A percentile compares a stretch with the other conserved stretches of the same genome.
These are phyloP conservation scores for Emergomyces orientalis DNA, from an alignment of 2,329 filamentous ascomycete species.

Conservation along the genomic window DNA sequence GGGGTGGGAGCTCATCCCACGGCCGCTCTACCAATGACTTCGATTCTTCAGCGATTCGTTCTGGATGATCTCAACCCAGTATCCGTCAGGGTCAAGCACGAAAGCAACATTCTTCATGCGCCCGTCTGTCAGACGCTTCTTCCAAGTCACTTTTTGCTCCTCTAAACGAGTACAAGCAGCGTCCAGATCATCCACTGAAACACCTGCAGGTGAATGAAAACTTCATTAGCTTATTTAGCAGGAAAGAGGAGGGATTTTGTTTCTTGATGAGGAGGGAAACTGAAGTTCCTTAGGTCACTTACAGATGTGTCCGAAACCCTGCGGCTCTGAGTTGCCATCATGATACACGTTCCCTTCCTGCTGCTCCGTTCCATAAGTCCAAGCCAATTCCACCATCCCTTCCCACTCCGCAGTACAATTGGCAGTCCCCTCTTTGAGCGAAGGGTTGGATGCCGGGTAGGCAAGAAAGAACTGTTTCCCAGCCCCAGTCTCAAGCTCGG, in stretches of 20 bases:
- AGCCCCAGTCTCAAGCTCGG: conserved; percentile 57
- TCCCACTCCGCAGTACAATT: conserved; percentile 60
- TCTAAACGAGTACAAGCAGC: conserved; percentile 83
- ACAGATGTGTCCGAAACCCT: conserved; percentile 94
- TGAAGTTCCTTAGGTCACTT: conserved; percentile 27
- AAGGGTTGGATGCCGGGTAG: conserved; percentile 54
- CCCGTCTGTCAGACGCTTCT: conserved; percentile 89
- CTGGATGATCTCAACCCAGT: conserved; percentile 69
- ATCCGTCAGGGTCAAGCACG: conserved; percentile 75
- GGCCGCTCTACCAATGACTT: conserved; percentile 29
- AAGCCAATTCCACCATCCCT: conserved; percentile 82
- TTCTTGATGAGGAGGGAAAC: not conserved
- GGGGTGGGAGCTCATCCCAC: not conserved
- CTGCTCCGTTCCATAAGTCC: conserved; percentile 69
- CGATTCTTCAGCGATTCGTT: conserved; percentile 47
- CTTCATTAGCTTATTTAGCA: too few species aligned
- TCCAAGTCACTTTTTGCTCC: conserved; percentile 72
- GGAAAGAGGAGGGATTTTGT: not conserved
- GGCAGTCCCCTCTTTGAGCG: conserved; percentile 41
- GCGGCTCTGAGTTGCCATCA: conserved; percentile 80
- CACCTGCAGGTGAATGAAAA: conserved; percentile 41
- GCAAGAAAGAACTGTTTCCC: conserved; percentile 94
- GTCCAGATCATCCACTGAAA: conserved; percentile 80
- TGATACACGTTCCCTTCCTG: conserved; percentile 76
- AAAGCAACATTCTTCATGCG: conserved; percentile 91